Base-by-base conservation (phyloP, 768 basidiomycete species). In the Macrolepiota dolichaula region DNA sequence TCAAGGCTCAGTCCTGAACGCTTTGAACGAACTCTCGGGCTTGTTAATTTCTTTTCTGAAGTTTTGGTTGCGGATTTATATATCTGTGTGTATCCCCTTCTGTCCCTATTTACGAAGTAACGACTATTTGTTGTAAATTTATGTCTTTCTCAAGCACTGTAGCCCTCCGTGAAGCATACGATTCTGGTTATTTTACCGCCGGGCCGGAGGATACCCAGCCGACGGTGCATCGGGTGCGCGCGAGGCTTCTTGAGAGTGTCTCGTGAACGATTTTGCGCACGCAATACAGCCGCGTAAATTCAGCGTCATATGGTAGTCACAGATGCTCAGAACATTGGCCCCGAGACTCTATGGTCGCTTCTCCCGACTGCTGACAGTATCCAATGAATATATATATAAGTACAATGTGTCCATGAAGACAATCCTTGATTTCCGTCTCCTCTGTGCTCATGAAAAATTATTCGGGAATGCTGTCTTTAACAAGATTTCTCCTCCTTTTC, bases 1-100 rank as follows among this genome's bases (percentile, higher is more conserved):
- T 59, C 25, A 74, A 73, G 62, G 73, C 74, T 12, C 40, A 47
- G 50, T 22, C 32, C 5, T 60, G 51, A 53, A 25, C 51, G 25
- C n/a, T 19, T 44, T 1, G 19, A 6, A n/a, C 7, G 19, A 7
- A 19, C 9, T 0, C 10, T 44, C 19, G 42, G 17, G 19, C 19
- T 17, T 51, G 50, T 50, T n/a, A n/a, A n/a, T n/a, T n/a, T n/a
- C n/a, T n/a, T n/a, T n/a, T n/a, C n/a, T n/a, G n/a, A n/a, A n/a
- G 1, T 25, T 13, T 38, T 50, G 22, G 29, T 51, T 42, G 50
- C 53, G 19, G 4, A 6, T 38, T 35, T 50, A 10, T 32, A 10
- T 32, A 32, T 7, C 29, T 32, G 29, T 32, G 7, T 32, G 29
- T 32, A 32, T 7, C 29, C 29, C 7, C 29, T 7, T 32, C 29